A percentile compares a stretch with the other conserved stretches of the same genome.
These are phyloP conservation scores for Fusarium miscanthi DNA, from an alignment of 2,329 filamentous ascomycete species.

Conservation along the genomic window DNA sequence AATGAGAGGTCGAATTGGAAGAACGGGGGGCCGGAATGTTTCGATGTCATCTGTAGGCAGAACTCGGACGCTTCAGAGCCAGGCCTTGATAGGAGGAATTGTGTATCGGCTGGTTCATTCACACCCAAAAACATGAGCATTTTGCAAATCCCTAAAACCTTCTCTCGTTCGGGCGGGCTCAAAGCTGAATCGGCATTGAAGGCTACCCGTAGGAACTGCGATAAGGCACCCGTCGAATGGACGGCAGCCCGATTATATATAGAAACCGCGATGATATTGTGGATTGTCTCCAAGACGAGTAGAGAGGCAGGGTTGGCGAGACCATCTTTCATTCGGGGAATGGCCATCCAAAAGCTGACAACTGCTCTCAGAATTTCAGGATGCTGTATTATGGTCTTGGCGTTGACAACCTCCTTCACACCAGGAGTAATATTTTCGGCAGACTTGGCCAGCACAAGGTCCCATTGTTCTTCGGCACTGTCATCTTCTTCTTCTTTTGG, in stretches of 20 bases:
- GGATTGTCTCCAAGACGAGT: constrained; percentile 73
- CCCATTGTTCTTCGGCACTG: constrained; percentile 53
- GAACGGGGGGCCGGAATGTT: constrained; percentile 81
- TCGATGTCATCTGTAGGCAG: constrained; percentile 76
- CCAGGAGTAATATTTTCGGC: constrained; percentile 52
- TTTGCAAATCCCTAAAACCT: constrained; percentile 75
- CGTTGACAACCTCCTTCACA: constrained; percentile 62
- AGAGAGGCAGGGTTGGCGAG: constrained; percentile 67
- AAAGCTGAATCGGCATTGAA: constrained; percentile 66
- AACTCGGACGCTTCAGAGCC: constrained; percentile 72
- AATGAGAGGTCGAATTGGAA: constrained; percentile 94
- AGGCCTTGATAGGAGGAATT: constrained; percentile 71
- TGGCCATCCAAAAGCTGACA: constrained; percentile 71
- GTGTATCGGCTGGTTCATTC: constrained; percentile 82
- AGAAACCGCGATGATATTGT: constrained; percentile 68
- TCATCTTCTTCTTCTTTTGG: constrained; percentile 46
- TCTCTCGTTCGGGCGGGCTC: constrained; percentile 64
- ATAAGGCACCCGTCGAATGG: constrained; percentile 78
- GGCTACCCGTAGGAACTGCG: constrained; percentile 71
- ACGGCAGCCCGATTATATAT: constrained; percentile 76
- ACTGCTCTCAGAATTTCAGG: constrained; percentile 72
- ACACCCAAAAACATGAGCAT: constrained; percentile 80
- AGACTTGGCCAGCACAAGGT: constrained; percentile 52
- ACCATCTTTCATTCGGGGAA: constrained; percentile 60
- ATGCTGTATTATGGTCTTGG: constrained; percentile 66